phyloP scores from a whole-genome alignment of 176 grass and related monocot genomes.

The Alloteropsis semialata region DNA sequence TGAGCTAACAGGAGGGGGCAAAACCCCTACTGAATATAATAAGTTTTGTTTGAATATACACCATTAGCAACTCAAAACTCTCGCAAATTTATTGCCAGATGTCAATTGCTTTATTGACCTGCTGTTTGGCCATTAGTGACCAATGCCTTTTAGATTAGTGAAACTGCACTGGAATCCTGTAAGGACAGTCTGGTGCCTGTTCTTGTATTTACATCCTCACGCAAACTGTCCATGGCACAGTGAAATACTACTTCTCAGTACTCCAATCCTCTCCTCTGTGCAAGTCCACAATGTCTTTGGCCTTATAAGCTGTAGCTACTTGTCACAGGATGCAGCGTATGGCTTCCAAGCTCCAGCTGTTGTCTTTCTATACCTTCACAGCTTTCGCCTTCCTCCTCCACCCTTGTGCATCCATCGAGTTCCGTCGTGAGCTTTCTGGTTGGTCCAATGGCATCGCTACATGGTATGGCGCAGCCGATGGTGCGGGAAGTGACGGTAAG shows the following conservation, averaged over 20 bases:
- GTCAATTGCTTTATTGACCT: not conserved
- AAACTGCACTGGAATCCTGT: not conserved
- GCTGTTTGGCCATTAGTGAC: not conserved
- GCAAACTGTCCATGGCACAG: not conserved
- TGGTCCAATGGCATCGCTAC: conserved; percentile 60
- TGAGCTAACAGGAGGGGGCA: no score
- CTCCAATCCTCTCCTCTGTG: not conserved
- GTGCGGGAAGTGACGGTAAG: conserved; percentile 71
- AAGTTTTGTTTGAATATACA: not conserved
- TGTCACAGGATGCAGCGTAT: conserved; percentile 22
- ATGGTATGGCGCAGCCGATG: conserved; percentile 60
- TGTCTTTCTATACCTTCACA: conserved; percentile 14
- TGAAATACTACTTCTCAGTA: not conserved
- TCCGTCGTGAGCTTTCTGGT: conserved; percentile 43
- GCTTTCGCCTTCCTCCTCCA: conserved; percentile 18
- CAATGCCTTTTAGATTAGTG: not conserved
- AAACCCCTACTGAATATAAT: no score
- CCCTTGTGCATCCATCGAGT: conserved; percentile 15
- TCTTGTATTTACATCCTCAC: not conserved
- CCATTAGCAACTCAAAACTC: not conserved
- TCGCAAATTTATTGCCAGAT: not conserved
- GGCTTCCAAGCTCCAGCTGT: conserved; percentile 28
- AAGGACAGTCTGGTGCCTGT: not conserved
- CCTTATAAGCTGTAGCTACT: not conserved
- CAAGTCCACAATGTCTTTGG: not conserved